Percentiles rank a stretch among this genome's conserved stretches.
Conservation (phyloP, 2,329 filamentous ascomycete species). For the Scedosporium boydii region DNA sequence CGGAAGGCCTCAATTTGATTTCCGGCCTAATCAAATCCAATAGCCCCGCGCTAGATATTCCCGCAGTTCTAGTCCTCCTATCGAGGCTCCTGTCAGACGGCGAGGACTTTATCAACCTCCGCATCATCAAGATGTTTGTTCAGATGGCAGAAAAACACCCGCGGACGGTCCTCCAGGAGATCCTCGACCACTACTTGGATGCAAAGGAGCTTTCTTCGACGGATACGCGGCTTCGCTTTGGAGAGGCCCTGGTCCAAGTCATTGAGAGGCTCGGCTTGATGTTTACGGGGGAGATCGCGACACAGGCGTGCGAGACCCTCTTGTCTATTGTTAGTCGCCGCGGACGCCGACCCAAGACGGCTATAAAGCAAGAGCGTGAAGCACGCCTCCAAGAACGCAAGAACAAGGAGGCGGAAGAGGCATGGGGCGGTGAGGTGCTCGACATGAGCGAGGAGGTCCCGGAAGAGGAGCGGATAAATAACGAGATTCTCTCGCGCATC, state of each 20-base stretch:
- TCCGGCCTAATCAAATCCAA: constrained; percentile 44
- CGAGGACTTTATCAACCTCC: constrained; percentile 63
- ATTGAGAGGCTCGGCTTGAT: constrained; percentile 50
- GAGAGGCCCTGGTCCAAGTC: constrained; percentile 56
- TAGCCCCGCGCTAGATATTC: constrained; percentile 56
- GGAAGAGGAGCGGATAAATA: constrained; percentile 32
- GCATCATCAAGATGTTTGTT: constrained; percentile 56
- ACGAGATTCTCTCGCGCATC: constrained; percentile 47
- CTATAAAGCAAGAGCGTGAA: constrained; percentile 42
- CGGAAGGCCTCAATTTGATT: constrained; percentile 53
- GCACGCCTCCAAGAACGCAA: constrained; percentile 38
- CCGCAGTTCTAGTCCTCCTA: constrained; percentile 52
- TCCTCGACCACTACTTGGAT: constrained; percentile 61
- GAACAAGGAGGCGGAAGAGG: constrained; percentile 37
- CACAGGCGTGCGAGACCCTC: constrained; percentile 46
- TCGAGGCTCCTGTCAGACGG: constrained; percentile 54
- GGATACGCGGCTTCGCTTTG: constrained; percentile 58
- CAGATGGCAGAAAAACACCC: constrained; percentile 54
- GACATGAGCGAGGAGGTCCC: constrained; percentile 36
- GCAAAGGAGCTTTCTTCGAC: constrained; percentile 45
- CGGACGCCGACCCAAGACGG: constrained; percentile 49
- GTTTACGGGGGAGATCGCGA: constrained; percentile 44
- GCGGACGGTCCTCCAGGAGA: constrained; percentile 48
- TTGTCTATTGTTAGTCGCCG: constrained; percentile 56
- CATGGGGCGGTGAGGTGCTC: constrained; percentile 44